Evolutionary conservation across 1,284 basidiomycete species (phyloP).

Genomic region (Melampsora larici-populina): DNA sequence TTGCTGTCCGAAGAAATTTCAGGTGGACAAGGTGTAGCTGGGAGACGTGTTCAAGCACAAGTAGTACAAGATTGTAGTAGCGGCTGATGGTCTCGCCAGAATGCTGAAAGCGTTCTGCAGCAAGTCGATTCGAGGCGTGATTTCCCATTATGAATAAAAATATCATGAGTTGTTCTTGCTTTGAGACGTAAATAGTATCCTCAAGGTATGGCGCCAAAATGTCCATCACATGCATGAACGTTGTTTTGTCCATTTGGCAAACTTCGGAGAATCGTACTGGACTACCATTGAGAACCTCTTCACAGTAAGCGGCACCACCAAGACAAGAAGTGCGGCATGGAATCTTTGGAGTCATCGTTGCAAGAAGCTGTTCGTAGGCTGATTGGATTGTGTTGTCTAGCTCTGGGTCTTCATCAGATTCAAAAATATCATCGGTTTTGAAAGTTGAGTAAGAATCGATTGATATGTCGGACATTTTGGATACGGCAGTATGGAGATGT

Average conservation of each 20-base stretch:
- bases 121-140: background rate
- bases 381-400: no score
- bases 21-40: background rate
- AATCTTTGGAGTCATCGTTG: no score
- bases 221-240: background rate
- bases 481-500: no score
- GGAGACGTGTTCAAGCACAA: background rate
- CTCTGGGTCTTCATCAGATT: no score
- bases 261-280: background rate
- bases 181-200: no score
- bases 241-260: background rate
- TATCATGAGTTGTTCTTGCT: background rate
- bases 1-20: background rate
- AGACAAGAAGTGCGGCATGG: background rate
- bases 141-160: no score
- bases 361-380: no score
- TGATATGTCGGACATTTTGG: no score
- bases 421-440: no score
- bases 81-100: no score
- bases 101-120: background rate
- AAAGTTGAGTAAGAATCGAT: no score
- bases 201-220: background rate
- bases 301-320: background rate
- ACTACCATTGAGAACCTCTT: background rate
- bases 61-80: background rate